Base-by-base conservation (phyloP, 2,329 filamentous ascomycete genomes). In the Alternaria incomplexa region DNA sequence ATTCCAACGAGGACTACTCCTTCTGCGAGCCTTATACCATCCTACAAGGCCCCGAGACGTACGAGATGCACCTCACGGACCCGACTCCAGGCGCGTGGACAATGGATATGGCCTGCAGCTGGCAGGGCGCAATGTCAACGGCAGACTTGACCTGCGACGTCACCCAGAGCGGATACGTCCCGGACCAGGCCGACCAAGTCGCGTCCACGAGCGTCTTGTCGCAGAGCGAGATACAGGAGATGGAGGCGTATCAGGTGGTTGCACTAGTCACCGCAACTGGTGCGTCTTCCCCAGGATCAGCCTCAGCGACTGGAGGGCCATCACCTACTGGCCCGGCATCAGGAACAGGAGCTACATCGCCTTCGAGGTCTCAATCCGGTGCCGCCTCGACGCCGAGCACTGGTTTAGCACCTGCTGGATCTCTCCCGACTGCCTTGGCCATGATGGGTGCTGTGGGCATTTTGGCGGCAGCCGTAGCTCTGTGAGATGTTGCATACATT, bases 71-170 rank as follows among this genome's bases (percentile, higher is more conserved):
- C 20, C 40, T 75, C 26, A 70, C 68, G 8, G 72, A 74, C 46
- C 68, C 72, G 2, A 36, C 43, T 10, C 57, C 66, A 8, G 71
- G 67, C 13, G 65, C 46, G 3, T 72, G 67, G 65, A 74, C 68
- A 7, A 20, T 66, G 12, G 67, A 74, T 23, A 45, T 64, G 22
- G 65, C 63, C 22, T 75, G 74, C 56, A 69, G 62, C 6, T 75
- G 71, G 68, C 56, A 69, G 36, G 73, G 72, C 13, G 64, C 62
- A 11, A 30, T 69, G 22, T 69, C 61, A n/a, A 48, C 66, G 13
- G 72, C 72, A 4, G 70, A 73, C 40, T 13, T 72, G 11, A 75
- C 72, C 6, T 75, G 73, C 32, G 68, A 68, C 1, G 65, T 44
- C 20, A 64, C 62, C 13, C 61, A 65, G 20, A 62, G 56, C 25